phyloP scores from a whole-genome alignment of 2,329 filamentous ascomycete species.

The Cladosporium phlei region DNA sequence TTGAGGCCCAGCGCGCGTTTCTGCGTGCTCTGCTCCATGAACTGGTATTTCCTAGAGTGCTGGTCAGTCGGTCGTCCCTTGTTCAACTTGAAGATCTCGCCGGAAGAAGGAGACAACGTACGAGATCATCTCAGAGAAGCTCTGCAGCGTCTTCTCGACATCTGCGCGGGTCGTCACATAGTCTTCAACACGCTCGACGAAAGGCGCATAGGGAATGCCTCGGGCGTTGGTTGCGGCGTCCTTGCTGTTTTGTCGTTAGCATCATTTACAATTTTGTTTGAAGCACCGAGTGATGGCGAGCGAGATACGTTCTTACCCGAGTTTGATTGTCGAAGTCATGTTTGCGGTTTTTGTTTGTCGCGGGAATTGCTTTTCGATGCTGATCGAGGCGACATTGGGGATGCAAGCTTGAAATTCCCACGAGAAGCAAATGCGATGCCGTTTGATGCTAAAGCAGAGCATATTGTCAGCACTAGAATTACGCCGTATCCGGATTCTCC shows the following conservation, averaged over 20 bases:
- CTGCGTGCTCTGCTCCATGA: constrained; percentile 95
- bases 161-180: constrained; percentile 74
- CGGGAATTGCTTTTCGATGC: neutral
- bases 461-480: neutral
- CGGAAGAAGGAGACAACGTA: constrained; percentile 38
- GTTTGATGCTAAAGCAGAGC: constrained; percentile 1
- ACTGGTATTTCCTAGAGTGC: constrained; percentile 84
- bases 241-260: constrained; percentile 28
- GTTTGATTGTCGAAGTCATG: constrained; percentile 7
- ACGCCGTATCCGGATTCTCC: neutral
- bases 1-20: constrained; percentile 73
- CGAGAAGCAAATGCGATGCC: neutral
- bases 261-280: constrained; percentile 7
- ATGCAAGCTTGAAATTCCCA: constrained; percentile 8
- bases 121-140: constrained; percentile 92
- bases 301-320: neutral
- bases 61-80: constrained; percentile 2
- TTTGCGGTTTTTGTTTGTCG: neutral
- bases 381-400: neutral
- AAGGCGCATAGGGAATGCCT: constrained; percentile 77
- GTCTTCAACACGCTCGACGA: constrained; percentile 84
- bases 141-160: constrained; percentile 74
- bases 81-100: neutral
- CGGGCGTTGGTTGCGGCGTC: constrained; percentile 65
- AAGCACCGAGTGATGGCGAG: no score